Conservation (phyloP, 805 yeast genomes). For the Candida orba region DNA sequence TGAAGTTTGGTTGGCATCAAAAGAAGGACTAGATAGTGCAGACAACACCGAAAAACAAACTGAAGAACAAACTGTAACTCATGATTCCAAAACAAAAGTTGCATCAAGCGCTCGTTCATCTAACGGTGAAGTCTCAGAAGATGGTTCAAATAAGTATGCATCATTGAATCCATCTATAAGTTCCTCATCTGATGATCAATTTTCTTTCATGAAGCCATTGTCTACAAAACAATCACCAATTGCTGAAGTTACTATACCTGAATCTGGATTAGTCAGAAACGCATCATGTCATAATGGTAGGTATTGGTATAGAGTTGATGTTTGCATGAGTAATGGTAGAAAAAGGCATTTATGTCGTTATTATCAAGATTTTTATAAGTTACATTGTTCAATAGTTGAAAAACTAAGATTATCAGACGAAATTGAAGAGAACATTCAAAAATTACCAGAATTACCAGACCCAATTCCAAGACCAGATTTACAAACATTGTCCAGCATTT, state of each 20-base stretch:
- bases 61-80: background rate
- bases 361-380: conserved; percentile 44
- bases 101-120: background rate
- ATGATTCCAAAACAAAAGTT: background rate
- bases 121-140: background rate
- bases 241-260: conserved; percentile 21
- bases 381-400: conserved; percentile 31
- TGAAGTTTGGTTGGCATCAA: conserved; percentile 16
- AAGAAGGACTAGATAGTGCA: conserved; percentile 1
- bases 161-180: conserved; percentile 7
- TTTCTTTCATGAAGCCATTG: conserved; percentile 4
- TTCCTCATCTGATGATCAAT: conserved; percentile 7
- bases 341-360: conserved; percentile 38
- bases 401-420: conserved; percentile 10
- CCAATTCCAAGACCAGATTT: conserved; percentile 37
- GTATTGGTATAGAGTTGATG: conserved; percentile 45
- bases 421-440: conserved; percentile 5
- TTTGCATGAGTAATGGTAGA: conserved; percentile 28
- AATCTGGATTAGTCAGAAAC: conserved; percentile 32
- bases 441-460: conserved; percentile 38
- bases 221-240: conserved; percentile 5
- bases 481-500: conserved; percentile 22
- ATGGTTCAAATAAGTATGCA: background rate
- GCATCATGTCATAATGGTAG: conserved; percentile 35
- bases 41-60: background rate